phyloP scores from a whole-genome alignment of 352 stramenopile genomes.

The Pythium brassicae region DNA sequence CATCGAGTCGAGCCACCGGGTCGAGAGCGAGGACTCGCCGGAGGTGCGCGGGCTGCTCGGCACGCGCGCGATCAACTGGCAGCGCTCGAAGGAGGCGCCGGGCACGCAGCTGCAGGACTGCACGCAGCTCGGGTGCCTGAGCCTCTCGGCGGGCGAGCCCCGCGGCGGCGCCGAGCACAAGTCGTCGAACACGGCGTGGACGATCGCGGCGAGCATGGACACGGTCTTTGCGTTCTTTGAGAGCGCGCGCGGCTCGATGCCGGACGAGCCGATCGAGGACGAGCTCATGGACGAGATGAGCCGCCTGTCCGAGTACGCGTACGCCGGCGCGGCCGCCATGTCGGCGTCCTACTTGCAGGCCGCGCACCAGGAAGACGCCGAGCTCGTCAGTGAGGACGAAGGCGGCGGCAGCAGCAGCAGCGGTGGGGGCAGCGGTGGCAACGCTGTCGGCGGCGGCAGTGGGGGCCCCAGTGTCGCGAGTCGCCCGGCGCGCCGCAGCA shows the following conservation, averaged over 20 bases:
- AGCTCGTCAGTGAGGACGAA: constrained; percentile 52
- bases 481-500: constrained; percentile 32
- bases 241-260: constrained; percentile 72
- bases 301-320: constrained; percentile 65
- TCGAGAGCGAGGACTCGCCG: constrained; percentile 57
- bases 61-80: constrained; percentile 79
- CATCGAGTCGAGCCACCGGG: constrained; percentile 76
- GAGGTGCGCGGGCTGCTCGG: constrained; percentile 63
- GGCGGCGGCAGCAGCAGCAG: constrained; percentile 2
- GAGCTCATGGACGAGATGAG: constrained; percentile 81
- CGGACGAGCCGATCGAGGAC: constrained; percentile 63
- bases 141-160: constrained; percentile 71
- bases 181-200: constrained; percentile 79
- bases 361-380: constrained; percentile 71
- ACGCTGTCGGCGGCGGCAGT: neutral
- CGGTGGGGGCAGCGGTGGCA: neutral
- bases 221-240: constrained; percentile 86
- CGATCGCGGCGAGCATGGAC: constrained; percentile 77
- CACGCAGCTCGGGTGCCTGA: constrained; percentile 67
- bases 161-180: constrained; percentile 47
- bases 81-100: constrained; percentile 62
- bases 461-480: too few relatives aligned
- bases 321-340: constrained; percentile 51
- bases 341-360: constrained; percentile 46
- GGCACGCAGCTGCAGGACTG: constrained; percentile 70